Evolutionary conservation across 306 rosid species (phyloP).

Genomic region (Comarum palustre): DNA sequence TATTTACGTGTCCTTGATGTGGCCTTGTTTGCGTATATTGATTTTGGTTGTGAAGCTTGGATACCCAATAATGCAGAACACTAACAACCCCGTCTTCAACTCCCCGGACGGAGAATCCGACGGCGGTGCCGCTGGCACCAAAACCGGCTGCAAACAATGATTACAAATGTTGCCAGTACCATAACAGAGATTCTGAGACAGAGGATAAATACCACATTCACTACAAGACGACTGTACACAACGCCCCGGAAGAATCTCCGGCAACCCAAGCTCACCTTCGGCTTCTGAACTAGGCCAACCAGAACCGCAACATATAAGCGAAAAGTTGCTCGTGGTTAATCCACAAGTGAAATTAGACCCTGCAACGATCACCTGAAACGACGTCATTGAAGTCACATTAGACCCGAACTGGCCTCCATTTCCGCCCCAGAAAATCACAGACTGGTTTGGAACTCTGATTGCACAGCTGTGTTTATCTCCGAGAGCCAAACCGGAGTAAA

Average conservation of each 20-base stretch:
- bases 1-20: too few species aligned
- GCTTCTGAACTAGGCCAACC: constrained; percentile 51
- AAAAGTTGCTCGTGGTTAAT: constrained; percentile 37
- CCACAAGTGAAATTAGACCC: constrained; percentile 81
- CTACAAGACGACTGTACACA: constrained; percentile 61
- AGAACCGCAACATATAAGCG: constrained; percentile 81
- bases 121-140: background rate
- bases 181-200: constrained; percentile 51
- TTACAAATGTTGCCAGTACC: constrained; percentile 48
- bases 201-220: constrained; percentile 47
- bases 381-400: constrained; percentile 24
- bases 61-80: constrained; percentile 69
- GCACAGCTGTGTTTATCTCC: constrained; percentile 75
- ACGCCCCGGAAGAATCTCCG: constrained; percentile 75
- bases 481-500: constrained; percentile 42
- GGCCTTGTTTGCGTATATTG: too few species aligned
- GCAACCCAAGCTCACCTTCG: constrained; percentile 33
- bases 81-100: constrained; percentile 63
- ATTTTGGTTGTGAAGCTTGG: too few species aligned
- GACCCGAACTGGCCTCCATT: constrained; percentile 36
- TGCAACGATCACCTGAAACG: constrained; percentile 62
- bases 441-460: constrained; percentile 37
- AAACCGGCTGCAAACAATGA: constrained; percentile 32
- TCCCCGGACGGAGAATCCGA: constrained; percentile 31
- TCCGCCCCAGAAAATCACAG: constrained; percentile 85